phyloP scores from a whole-genome alignment of 140 eudicot species.

The Erigeron philadelphicus region DNA sequence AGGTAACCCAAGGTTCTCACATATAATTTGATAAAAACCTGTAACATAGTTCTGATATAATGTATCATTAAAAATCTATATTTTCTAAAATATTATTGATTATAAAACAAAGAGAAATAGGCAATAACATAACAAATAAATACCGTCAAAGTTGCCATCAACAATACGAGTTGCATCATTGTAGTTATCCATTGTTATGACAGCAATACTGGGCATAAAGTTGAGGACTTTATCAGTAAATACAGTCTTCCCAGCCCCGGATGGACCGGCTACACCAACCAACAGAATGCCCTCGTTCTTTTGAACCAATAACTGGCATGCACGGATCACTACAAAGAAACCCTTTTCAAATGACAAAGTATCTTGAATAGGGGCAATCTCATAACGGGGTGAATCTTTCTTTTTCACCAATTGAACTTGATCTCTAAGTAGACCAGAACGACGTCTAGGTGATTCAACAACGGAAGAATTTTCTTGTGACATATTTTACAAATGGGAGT shows the following conservation, averaged over 20 bases:
- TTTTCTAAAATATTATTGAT: too few species aligned
- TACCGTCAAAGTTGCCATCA: slow-evolving; percentile 97
- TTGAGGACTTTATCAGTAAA: slow-evolving; percentile 73
- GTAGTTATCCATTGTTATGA: slow-evolving; percentile 89
- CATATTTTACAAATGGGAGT: slow-evolving; percentile 35
- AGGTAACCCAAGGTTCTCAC: not conserved
- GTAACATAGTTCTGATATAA: not conserved
- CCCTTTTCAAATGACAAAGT: slow-evolving; percentile 88
- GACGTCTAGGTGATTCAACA: slow-evolving; percentile 63
- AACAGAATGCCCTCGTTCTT: slow-evolving; percentile 81
- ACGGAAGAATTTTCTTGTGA: slow-evolving; percentile 41
- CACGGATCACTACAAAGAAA: slow-evolving; percentile 73
- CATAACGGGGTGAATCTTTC: slow-evolving; percentile 72
- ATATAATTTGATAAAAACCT: not conserved
- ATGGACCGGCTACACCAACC: slow-evolving; percentile 96
- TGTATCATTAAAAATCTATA: too few species aligned
- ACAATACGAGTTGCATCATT: slow-evolving; percentile 78
- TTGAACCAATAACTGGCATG: slow-evolving; percentile 87
- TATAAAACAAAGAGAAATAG: not conserved
- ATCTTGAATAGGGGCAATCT: slow-evolving; percentile 72
- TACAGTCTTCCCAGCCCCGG: slow-evolving; percentile 94
- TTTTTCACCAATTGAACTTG: slow-evolving; percentile 81
- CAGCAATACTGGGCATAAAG: slow-evolving; percentile 89
- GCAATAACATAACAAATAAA: slow-evolving; percentile 10
- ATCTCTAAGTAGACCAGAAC: slow-evolving; percentile 79